Percentiles rank a stretch among this genome's conserved stretches.
phyloP scores from a whole-genome alignment of 805 yeast species.

The Starmerella sp. region DNA sequence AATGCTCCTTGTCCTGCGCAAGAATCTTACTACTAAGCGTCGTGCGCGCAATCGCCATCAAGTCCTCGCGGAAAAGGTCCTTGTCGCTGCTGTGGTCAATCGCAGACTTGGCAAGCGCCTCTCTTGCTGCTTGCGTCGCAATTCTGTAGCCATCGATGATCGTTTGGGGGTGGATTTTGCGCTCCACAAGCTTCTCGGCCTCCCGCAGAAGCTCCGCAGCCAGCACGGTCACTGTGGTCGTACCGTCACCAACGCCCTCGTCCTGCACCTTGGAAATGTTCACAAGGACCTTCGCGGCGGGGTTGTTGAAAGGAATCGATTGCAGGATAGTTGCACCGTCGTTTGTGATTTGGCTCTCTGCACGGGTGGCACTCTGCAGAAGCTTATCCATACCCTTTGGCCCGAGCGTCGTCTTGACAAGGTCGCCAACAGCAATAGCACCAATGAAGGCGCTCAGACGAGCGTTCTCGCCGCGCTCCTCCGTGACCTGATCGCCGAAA shows the following conservation, averaged over 20 bases:
- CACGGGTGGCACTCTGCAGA: slow-evolving; percentile 64
- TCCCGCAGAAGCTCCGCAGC: slow-evolving; percentile 94
- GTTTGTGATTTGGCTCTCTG: slow-evolving; percentile 62
- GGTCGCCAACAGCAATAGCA: slow-evolving; percentile 97
- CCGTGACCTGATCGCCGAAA: slow-evolving; percentile 94
- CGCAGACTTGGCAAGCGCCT: slow-evolving; percentile 65
- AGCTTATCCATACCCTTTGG: slow-evolving; percentile 99
- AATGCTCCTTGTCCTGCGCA: slow-evolving; percentile 87
- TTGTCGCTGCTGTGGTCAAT: slow-evolving; percentile 54
- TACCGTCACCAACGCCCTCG: slow-evolving; percentile 97
- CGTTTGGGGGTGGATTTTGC: slow-evolving; percentile 94
- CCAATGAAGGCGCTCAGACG: slow-evolving; percentile 95
- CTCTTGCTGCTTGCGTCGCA: slow-evolving; percentile 74
- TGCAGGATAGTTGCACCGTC: slow-evolving; percentile 97
- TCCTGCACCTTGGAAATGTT: slow-evolving; percentile 94
- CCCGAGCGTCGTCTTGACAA: slow-evolving; percentile 87
- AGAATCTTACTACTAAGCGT: slow-evolving; percentile 87
- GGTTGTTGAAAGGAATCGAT: slow-evolving; percentile 89
- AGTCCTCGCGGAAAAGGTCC: slow-evolving; percentile 58
- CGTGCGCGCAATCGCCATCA: slow-evolving; percentile 80
- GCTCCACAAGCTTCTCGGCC: slow-evolving; percentile 85
- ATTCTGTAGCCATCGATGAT: slow-evolving; percentile 91
- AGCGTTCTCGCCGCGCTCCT: slow-evolving; percentile 96
- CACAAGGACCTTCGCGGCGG: slow-evolving; percentile 93
- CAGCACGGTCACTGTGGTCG: slow-evolving; percentile 85